These are phyloP conservation scores for Penicillium cinerascens DNA, from an alignment of 495 filamentous ascomycete genomes.

Conservation along the genomic window DNA sequence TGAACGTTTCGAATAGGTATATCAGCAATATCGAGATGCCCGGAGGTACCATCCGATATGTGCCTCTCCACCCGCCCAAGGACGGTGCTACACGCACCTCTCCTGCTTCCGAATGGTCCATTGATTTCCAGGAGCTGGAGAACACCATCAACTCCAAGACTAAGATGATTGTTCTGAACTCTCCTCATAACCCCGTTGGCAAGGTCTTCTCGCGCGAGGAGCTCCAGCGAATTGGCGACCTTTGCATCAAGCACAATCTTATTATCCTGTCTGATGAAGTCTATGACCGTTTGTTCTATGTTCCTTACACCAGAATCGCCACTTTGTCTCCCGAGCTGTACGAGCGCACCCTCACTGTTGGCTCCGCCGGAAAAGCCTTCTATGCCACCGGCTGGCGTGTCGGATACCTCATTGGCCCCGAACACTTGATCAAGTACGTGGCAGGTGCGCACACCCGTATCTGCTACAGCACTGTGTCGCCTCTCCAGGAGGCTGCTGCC, in stretches of 20 bases:
- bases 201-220: slow-evolving; percentile 87
- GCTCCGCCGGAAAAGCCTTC: slow-evolving; percentile 95
- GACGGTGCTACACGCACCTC: slow-evolving; percentile 75
- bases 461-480: slow-evolving; percentile 90
- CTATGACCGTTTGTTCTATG: slow-evolving; percentile 93
- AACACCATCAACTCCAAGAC: slow-evolving; percentile 79
- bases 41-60: slow-evolving; percentile 89
- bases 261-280: slow-evolving; percentile 96
- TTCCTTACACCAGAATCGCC: slow-evolving; percentile 87
- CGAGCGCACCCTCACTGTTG: slow-evolving; percentile 84
- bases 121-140: slow-evolving; percentile 82
- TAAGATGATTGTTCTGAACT: slow-evolving; percentile 77
- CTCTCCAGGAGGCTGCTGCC: slow-evolving; percentile 93
- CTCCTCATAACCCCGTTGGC: slow-evolving; percentile 88
- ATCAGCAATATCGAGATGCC: slow-evolving; percentile 98
- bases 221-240: slow-evolving; percentile 76
- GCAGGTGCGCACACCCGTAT: slow-evolving; percentile 91
- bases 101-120: slow-evolving; percentile 80
- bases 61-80: slow-evolving; percentile 86
- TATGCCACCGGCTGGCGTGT: slow-evolving; percentile 97
- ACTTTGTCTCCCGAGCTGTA: slow-evolving; percentile 86
- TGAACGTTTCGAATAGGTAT: slow-evolving; percentile 52
- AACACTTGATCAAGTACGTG: slow-evolving; percentile 87
- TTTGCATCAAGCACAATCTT: slow-evolving; percentile 92
- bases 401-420: slow-evolving; percentile 87